phyloP scores from a whole-genome alignment of 148 eudicot genomes.

The Vaccinium vitisidaea region DNA sequence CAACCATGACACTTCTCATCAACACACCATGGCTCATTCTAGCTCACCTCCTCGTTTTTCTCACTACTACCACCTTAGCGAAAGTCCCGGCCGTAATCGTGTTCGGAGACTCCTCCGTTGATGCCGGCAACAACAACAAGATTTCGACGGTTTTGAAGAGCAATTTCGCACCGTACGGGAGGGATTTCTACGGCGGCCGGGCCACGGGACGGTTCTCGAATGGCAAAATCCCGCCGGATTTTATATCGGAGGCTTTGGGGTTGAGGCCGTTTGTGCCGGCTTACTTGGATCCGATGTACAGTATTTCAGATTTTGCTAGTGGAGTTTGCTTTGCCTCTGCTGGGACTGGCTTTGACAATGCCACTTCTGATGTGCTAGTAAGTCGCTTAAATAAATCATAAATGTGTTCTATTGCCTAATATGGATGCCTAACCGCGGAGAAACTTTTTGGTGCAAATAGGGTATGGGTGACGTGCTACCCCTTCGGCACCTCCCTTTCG shows the following conservation, averaged over 20 bases:
- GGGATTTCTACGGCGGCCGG: slow-evolving; percentile 60
- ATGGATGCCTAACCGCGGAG: not conserved
- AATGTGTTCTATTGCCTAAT: not conserved
- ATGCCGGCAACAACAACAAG: slow-evolving; percentile 83
- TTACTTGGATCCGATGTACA: slow-evolving; percentile 62
- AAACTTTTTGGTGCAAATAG: too few relatives aligned
- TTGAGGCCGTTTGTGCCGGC: slow-evolving; percentile 75
- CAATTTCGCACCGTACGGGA: slow-evolving; percentile 76
- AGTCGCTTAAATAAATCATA: slow-evolving; percentile 21
- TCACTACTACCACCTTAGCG: slow-evolving; percentile 5
- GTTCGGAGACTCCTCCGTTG: slow-evolving; percentile 92
- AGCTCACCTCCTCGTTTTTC: not conserved
- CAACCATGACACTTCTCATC: not conserved
- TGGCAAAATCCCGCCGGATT: slow-evolving; percentile 78
- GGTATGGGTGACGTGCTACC: too few relatives aligned
- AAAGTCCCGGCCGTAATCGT: slow-evolving; percentile 75
- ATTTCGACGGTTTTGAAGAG: slow-evolving; percentile 63
- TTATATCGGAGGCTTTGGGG: slow-evolving; percentile 69
- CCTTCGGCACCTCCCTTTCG: too few relatives aligned
- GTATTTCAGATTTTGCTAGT: slow-evolving; percentile 63
- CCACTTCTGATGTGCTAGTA: slow-evolving; percentile 83
- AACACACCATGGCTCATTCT: not conserved
- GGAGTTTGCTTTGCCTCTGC: slow-evolving; percentile 96
- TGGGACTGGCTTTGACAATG: slow-evolving; percentile 85
- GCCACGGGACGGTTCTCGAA: slow-evolving; percentile 86